Evolutionary conservation across 176 grass and related monocot species (phyloP).

Genomic region (Bothriochloa decipiens): DNA sequence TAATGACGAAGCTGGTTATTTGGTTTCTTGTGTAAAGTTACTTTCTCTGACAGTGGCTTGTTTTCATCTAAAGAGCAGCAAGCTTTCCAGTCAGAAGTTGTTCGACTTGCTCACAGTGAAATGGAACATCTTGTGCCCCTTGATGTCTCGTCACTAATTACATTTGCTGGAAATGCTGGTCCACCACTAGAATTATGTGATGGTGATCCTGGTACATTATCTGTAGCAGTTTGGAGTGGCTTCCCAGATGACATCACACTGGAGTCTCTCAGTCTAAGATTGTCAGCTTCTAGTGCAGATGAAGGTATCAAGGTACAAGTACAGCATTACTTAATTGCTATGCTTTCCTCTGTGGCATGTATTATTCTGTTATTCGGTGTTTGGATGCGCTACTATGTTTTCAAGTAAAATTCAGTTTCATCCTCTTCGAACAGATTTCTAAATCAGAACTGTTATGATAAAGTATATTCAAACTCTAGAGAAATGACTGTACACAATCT

Average conservation of each 20-base stretch:
- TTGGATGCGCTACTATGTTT: slow-evolving; percentile 17
- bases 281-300: slow-evolving; percentile 72
- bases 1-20: slow-evolving; percentile 86
- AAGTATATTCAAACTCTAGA: background rate
- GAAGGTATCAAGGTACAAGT: slow-evolving; percentile 92
- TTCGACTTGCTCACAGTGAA: slow-evolving; percentile 91
- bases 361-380: slow-evolving; percentile 11
- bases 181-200: slow-evolving; percentile 92
- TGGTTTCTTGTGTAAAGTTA: slow-evolving; percentile 89
- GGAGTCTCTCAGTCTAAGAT: slow-evolving; percentile 82
- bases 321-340: slow-evolving; percentile 24
- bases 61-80: slow-evolving; percentile 87
- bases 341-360: background rate
- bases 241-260: slow-evolving; percentile 94
- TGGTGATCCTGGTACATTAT: slow-evolving; percentile 88
- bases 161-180: slow-evolving; percentile 84
- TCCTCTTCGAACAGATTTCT: slow-evolving; percentile 5
- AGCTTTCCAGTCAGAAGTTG: slow-evolving; percentile 92
- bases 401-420: slow-evolving; percentile 35
- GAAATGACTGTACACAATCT: background rate
- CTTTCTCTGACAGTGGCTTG: slow-evolving; percentile 74
- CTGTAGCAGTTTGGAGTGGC: slow-evolving; percentile 82
- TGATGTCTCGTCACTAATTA: slow-evolving; percentile 93
- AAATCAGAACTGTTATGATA: slow-evolving; percentile 9
- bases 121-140: slow-evolving; percentile 93